Evolutionary conservation across 768 basidiomycete species (phyloP).

Genomic region (Rhodotorula kratochvilovae): DNA sequence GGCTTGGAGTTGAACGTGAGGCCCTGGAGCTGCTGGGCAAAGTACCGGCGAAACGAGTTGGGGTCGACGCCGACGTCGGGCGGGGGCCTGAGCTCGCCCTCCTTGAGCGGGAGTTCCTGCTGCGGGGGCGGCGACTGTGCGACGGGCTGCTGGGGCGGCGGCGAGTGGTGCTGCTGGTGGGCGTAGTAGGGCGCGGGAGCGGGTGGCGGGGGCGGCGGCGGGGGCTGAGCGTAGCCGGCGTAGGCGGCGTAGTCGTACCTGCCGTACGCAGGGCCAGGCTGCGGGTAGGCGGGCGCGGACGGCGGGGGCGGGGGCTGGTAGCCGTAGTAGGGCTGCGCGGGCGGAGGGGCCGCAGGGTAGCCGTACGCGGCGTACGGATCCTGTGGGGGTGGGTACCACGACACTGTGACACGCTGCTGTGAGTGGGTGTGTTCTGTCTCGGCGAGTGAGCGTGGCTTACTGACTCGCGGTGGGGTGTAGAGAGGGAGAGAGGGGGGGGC

Average conservation of each 20-base stretch:
- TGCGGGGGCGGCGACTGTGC: conserved; percentile 38
- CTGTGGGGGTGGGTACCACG: conserved; percentile 3
- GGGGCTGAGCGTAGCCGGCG: conserved; percentile 8
- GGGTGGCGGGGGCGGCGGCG: neutral
- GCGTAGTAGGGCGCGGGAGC: conserved; percentile 40
- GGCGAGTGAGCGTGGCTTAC: neutral
- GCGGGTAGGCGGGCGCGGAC: neutral
- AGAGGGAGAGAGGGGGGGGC: neutral
- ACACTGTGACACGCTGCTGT: neutral
- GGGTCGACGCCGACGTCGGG: conserved; percentile 53
- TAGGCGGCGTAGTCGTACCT: conserved; percentile 20
- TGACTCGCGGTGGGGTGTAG: neutral
- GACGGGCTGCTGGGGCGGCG: conserved; percentile 46
- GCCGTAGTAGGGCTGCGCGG: conserved; percentile 7
- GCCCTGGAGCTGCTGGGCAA: conserved; percentile 64
- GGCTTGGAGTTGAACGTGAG: conserved; percentile 92
- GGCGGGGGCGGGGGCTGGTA: conserved; percentile 1
- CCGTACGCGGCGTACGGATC: conserved; percentile 3
- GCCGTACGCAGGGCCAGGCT: conserved; percentile 5
- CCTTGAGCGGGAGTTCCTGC: conserved; percentile 48
- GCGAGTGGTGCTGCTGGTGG: conserved; percentile 51
- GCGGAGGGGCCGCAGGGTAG: neutral
- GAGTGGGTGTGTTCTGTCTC: neutral
- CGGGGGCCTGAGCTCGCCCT: conserved; percentile 28
- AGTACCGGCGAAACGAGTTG: conserved; percentile 72